Evolutionary conservation across 345 rosid species (phyloP).

Genomic region (Gossypium rotundifolium): DNA sequence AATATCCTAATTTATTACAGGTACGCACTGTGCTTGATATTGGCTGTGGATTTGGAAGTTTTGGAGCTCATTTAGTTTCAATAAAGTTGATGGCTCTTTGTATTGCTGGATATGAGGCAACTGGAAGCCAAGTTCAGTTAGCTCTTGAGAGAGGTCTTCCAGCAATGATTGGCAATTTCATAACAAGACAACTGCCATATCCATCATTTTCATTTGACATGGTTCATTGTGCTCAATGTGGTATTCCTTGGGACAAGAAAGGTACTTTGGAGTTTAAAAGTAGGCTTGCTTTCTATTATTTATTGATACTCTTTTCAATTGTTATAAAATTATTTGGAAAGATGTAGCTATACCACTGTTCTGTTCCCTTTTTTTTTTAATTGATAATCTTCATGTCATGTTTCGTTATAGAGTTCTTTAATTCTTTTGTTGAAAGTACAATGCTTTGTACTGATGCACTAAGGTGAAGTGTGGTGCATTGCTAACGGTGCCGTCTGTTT

Average conservation of each 20-base stretch:
- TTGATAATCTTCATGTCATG: background rate
- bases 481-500: background rate
- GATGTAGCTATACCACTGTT: background rate
- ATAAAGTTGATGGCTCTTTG: conserved; percentile 79
- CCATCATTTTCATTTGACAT: conserved; percentile 84
- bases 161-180: conserved; percentile 89
- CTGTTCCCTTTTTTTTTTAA: background rate
- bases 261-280: conserved; percentile 34
- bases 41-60: conserved; percentile 97
- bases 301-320: background rate
- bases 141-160: conserved; percentile 99
- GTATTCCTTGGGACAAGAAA: conserved; percentile 80
- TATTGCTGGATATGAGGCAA: conserved; percentile 83
- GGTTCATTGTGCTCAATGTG: conserved; percentile 98
- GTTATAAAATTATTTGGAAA: background rate
- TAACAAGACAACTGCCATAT: conserved; percentile 78
- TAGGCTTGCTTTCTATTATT: conserved; percentile 1
- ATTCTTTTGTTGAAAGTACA: background rate
- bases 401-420: background rate
- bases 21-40: conserved; percentile 75
- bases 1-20: conserved; percentile 26
- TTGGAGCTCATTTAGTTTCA: conserved; percentile 89
- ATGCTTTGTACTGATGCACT: background rate
- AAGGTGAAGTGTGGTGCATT: background rate
- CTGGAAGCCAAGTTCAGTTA: conserved; percentile 96